Evolutionary conservation across 441 rosid species (phyloP).

Genomic region (Adansonia gregorii): DNA sequence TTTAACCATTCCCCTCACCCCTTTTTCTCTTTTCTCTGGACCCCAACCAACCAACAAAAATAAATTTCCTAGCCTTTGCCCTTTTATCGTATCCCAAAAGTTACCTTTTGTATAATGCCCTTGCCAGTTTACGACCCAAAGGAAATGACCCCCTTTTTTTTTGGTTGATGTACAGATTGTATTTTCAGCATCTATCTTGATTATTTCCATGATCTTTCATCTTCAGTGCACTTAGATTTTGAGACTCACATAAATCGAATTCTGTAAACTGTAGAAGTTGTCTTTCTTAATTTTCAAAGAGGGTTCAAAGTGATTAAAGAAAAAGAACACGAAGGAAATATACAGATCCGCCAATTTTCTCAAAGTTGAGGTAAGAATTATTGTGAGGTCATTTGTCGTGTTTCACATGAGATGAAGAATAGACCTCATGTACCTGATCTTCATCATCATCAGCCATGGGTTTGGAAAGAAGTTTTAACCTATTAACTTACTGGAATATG

Average conservation of each 20-base stretch:
- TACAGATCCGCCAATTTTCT: neutral
- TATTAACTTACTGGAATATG: neutral
- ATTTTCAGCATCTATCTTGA: neutral
- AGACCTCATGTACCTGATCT: neutral
- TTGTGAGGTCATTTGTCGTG: neutral
- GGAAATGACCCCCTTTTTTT: neutral
- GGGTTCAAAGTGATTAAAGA: too few species aligned
- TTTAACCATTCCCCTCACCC: conserved; percentile 2
- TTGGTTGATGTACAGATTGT: neutral
- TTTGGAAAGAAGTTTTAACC: neutral
- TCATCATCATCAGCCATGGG: neutral
- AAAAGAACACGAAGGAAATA: neutral
- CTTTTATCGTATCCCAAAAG: neutral
- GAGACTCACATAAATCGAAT: neutral
- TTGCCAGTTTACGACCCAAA: neutral
- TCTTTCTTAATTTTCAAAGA: neutral
- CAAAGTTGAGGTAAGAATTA: neutral
- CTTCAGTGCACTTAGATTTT: neutral
- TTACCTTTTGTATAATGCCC: neutral
- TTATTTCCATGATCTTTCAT: conserved; percentile 1
- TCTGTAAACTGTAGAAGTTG: neutral
- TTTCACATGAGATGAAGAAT: neutral
- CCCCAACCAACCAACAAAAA: neutral
- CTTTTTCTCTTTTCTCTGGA: neutral
- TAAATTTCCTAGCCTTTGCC: neutral